These are phyloP conservation scores for Pelargonium fulgidum DNA, from an alignment of 441 rosid genomes.

Conservation along the genomic window DNA sequence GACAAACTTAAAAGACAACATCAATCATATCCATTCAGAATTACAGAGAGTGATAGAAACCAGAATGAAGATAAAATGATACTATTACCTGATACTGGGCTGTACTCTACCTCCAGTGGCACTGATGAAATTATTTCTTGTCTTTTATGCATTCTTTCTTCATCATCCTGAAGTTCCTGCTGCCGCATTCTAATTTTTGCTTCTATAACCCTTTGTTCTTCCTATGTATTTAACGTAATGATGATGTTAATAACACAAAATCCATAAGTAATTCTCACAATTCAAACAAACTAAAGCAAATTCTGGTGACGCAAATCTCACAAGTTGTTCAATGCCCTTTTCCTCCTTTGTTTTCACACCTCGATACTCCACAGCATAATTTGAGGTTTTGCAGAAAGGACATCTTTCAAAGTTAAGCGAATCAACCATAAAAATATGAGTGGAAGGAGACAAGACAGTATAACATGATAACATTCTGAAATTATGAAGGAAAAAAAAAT, in stretches of 20 bases:
- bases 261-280: neutral
- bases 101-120: conserved; percentile 52
- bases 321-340: conserved; percentile 88
- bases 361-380: conserved; percentile 91
- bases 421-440: conserved; percentile 20
- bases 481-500: neutral
- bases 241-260: conserved; percentile 3
- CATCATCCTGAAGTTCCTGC: conserved; percentile 91
- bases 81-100: conserved; percentile 47
- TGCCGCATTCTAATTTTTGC: conserved; percentile 85
- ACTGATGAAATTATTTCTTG: conserved; percentile 54
- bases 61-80: conserved; percentile 9
- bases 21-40: neutral
- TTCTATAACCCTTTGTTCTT: conserved; percentile 96
- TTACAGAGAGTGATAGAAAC: neutral
- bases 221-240: conserved; percentile 37
- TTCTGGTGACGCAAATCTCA: conserved; percentile 34
- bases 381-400: conserved; percentile 92
- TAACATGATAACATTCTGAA: neutral
- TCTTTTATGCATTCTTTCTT: conserved; percentile 77
- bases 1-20: neutral
- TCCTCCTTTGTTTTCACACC: conserved; percentile 94
- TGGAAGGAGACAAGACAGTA: conserved; percentile 6
- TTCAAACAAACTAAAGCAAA: conserved; percentile 1
- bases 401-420: conserved; percentile 61